Evolutionary conservation across 176 grass and related monocot species (phyloP), one percentile per base, ranked within the genome.

Genomic region (Bothriochloa decipiens): DNA sequence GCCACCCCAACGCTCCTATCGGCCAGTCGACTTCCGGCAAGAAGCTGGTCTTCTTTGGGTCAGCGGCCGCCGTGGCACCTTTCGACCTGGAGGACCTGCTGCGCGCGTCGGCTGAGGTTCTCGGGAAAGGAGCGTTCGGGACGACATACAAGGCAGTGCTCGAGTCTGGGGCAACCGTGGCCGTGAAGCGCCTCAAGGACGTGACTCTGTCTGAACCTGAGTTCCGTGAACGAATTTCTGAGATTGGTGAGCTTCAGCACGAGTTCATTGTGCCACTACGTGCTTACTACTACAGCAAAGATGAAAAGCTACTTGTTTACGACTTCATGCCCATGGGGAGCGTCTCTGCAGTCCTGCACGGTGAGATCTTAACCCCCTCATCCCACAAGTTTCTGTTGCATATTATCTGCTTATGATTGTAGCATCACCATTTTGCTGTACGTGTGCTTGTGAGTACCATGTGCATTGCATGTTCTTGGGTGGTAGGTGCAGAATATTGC

Each of bases 241-340:
- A 81, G 58, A 79, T 97, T 76, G 87, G 88, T 2, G 88, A 91
- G 72, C 82, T 97, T 63, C 82, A 84, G 42, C 81, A 92, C 18
- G 89, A 93, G 69, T 90, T 90, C 82, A 53, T 97, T 39, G 86
- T 97, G 83, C 92, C 94, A 0, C 77, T 97, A 16, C 90, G 78
- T 11, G 92, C 94, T 3, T 97, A 92, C 81, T 97, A 91, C 92
- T 97, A 84, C 82, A 97, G 90, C 90, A 97, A 94, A 70, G 90
- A 97, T 67, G 94, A 97, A 83, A 97, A 94, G 68, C 79, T 97
- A 37, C 89, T 97, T 16, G 89, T 97, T 4, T 97, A 81, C 43
- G 94, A 97, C 85, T 97, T 94, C 80, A 88, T 94, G 85, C 63
- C 90, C 83, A 83, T 80, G 87, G 92, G 94, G 10, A 94, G 94